phyloP scores from a whole-genome alignment of 108 stramenopile genomes.

The Cyclotella sp. region DNA sequence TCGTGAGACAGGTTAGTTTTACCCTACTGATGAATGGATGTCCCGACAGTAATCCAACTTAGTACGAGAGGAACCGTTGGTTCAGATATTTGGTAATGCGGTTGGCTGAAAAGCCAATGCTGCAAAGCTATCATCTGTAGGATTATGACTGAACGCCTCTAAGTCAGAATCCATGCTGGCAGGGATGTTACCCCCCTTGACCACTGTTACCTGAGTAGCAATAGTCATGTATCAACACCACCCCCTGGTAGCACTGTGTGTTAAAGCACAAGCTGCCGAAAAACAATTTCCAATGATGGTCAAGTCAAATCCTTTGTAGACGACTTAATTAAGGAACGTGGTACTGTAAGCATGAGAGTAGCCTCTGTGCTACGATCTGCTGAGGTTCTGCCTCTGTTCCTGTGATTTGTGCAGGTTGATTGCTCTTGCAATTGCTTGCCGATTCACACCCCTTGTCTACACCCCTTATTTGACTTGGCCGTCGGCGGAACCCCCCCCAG shows the following conservation, averaged over 20 bases:
- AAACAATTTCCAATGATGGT: slow-evolving; percentile 84
- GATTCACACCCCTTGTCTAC: background rate
- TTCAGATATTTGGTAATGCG: slow-evolving; percentile 95
- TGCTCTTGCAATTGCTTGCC: slow-evolving; percentile 2
- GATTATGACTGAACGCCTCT: slow-evolving; percentile 96
- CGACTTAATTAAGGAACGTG: slow-evolving; percentile 91
- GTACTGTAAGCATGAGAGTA: slow-evolving; percentile 97
- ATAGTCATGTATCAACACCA: slow-evolving; percentile 70
- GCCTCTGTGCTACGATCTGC: slow-evolving; percentile 97
- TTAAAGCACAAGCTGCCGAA: slow-evolving; percentile 73
- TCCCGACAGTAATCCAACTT: slow-evolving; percentile 97
- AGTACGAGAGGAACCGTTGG: slow-evolving; percentile 99
- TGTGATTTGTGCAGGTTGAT: slow-evolving; percentile 78
- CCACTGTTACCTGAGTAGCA: slow-evolving; percentile 75
- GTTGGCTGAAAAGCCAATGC: slow-evolving; percentile 93
- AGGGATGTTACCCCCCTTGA: slow-evolving; percentile 87
- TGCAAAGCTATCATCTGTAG: slow-evolving; percentile 94
- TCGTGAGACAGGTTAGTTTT: slow-evolving; percentile 21
- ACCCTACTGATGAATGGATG: slow-evolving; percentile 61
- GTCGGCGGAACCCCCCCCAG: no score
- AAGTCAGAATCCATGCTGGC: slow-evolving; percentile 96
- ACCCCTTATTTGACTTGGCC: no score
- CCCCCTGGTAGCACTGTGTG: slow-evolving; percentile 49
- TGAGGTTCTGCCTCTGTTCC: slow-evolving; percentile 96
- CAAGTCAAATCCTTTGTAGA: slow-evolving; percentile 96